These are phyloP conservation scores for Russula foetens DNA, from an alignment of 768 basidiomycete genomes.

Conservation along the genomic window DNA sequence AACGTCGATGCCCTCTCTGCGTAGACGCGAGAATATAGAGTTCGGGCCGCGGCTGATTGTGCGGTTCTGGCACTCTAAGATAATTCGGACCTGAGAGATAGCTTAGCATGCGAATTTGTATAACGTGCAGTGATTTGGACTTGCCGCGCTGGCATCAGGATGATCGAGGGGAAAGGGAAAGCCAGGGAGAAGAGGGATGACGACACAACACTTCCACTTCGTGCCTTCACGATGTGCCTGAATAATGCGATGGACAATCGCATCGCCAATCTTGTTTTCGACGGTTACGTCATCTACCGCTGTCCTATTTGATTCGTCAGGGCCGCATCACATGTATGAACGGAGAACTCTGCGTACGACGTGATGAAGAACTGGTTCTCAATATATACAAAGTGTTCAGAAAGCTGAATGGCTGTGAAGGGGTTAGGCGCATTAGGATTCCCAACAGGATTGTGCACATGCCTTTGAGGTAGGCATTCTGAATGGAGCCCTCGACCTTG, in stretches of 20 bases:
- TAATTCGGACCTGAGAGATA: slow-evolving; percentile 69
- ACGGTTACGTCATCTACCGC: slow-evolving; percentile 75
- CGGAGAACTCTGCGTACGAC: slow-evolving; percentile 45
- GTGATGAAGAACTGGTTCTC: slow-evolving; percentile 93
- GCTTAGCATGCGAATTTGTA: background rate
- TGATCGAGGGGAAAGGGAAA: slow-evolving; percentile 92
- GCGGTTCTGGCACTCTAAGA: slow-evolving; percentile 90
- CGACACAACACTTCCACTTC: slow-evolving; percentile 86
- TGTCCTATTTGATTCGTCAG: slow-evolving; percentile 42
- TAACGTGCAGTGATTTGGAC: slow-evolving; percentile 24
- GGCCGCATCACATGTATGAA: background rate
- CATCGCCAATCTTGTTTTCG: slow-evolving; percentile 93
- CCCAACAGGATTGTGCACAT: background rate
- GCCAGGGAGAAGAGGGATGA: slow-evolving; percentile 89
- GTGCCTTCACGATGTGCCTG: slow-evolving; percentile 74
- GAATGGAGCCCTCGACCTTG: slow-evolving; percentile 84
- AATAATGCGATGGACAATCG: slow-evolving; percentile 84
- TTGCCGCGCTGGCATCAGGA: slow-evolving; percentile 82
- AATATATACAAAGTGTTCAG: slow-evolving; percentile 97
- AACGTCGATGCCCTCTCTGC: slow-evolving; percentile 85
- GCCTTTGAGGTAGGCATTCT: slow-evolving; percentile 92
- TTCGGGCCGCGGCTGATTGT: slow-evolving; percentile 82
- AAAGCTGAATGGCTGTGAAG: slow-evolving; percentile 72
- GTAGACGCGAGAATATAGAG: slow-evolving; percentile 82
- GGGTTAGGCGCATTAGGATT: background rate